These are phyloP conservation scores for Tetradesmus obliquus DNA, from an alignment of 139 green algal species.

Conservation along the genomic window DNA sequence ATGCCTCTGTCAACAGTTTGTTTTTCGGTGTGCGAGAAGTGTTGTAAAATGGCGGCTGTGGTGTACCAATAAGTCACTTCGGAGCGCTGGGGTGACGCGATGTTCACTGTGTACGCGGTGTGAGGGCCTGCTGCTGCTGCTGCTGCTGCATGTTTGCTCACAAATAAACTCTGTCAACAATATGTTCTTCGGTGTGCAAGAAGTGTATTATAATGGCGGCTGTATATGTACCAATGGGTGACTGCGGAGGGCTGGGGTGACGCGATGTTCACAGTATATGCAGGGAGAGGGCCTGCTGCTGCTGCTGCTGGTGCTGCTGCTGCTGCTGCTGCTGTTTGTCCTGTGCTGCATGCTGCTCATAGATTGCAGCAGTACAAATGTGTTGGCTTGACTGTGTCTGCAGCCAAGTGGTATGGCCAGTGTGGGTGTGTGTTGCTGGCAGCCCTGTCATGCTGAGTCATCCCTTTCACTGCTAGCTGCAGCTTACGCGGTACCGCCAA, in stretches of 20 bases:
- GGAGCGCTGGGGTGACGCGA: constrained; percentile 1
- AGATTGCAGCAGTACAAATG: not conserved
- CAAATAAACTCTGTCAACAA: no score
- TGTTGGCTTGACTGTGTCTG: no score
- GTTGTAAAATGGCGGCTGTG: no score
- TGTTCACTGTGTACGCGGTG: constrained; percentile 41
- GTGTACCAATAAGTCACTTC: not conserved
- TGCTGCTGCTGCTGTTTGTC: not conserved
- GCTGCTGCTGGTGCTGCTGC: not conserved
- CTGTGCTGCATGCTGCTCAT: not conserved
- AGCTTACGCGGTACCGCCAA: not conserved
- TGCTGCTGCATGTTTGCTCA: no score
- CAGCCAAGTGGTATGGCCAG: no score
- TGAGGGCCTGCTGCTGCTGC: not conserved
- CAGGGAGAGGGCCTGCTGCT: not conserved
- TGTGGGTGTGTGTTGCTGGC: no score
- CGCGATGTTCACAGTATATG: constrained; percentile 28
- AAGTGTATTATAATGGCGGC: no score
- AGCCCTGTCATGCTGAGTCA: no score
- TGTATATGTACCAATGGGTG: not conserved
- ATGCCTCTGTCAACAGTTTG: no score
- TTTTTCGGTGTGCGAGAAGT: no score
- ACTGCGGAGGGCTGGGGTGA: not conserved
- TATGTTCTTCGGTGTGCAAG: no score
- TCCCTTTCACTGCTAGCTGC: no score